Evolutionary conservation across 768 basidiomycete species (phyloP), one percentile per base, ranked within the genome.

Genomic region (Podaxis sp.): DNA sequence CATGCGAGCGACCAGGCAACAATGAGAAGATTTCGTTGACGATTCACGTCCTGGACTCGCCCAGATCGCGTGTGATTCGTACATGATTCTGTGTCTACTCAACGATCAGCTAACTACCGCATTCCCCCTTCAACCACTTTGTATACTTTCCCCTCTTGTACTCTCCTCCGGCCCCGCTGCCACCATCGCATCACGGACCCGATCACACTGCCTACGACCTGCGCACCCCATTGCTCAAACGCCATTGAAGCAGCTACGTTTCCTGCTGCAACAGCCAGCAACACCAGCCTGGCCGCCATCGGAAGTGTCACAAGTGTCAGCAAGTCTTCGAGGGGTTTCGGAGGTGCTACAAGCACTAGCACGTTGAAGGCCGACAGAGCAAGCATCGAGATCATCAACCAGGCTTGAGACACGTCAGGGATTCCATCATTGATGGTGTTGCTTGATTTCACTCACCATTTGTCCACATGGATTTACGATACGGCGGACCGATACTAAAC

Each of bases 401-500:
- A 88, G 39, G 83, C 94, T 56, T 56, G 52, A 63, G 56, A 51
- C 54, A 12, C 39, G 52, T 58, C 33, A 66, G 57, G 46, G 51
- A 33, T 36, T 13, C 44, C 57, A 48, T 54, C 58, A 63, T 24
- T 63, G 61, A 54, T 55, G 54, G 28, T 17, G 59, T 44, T 56
- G 55, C 40, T 33, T 52, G n/a, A 22, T 38, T 38, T 26, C 49
- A 71, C 87, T 61, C 71, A 96, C 96, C 86, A 71, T 99, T 99
- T 15, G 95, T 93, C 86, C 91, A 95, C 83, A 99, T 92, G 26
- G 95, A 84, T 74, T 93, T 91, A 55, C 97, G 86, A 74, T 96
- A 99, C 3, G 97, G 97, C 2, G 96, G 96, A 0, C 97, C 97
- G 67, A 99, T 97, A 72, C 93, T 96, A 78, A 99, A 99, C 0